Evolutionary conservation across 73 alveolate genomes (phyloP), one percentile per base, ranked within the genome.

Genomic region (Paramecium pentaurelia): DNA sequence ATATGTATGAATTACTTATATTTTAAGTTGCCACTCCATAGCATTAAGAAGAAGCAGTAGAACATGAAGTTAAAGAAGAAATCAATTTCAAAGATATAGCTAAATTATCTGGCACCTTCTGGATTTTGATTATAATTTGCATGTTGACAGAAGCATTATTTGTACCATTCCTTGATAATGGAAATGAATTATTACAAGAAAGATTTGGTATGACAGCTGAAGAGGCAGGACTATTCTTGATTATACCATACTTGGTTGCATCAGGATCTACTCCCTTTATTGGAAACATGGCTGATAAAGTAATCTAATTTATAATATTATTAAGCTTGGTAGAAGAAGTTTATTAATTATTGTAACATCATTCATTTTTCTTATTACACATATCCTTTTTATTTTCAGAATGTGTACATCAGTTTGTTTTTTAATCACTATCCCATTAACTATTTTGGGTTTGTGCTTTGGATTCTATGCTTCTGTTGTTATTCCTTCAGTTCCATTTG

Each of bases 261-360:
- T 97, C 98, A 5, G 94, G 92, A 58, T 83, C 92, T 3, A 95
- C 98, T 60, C 99, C 99, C 0, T 58, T 95, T 51, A 58, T 97
- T 22, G 99, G 99, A 25, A 27, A 86, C 1, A 38, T 95, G 30
- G 77, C 91, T 25, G 99, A 96, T 88, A 86, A 58, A 58, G 93
- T 96, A 40, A 97, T 96, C 28, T 25, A 47, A 45, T 80, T 10
- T 45, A 16, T 9, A 14, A 45, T 4, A 22, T 18, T 54, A 54
- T 16, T 9, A 37, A 73, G 87, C 9, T 73, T 37, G 91, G 91
- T 20, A 45, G 77, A 80, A 80, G 91, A 12, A 80, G 91, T 80
- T 25, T 80, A 20, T 36, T 80, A 49, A 80, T 80, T 2, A 80
- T 80, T 25, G 44, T 80, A 6, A 80, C 91, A 6, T 80, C 91